Conservation (phyloP, 1,284 basidiomycete species). For the Amylostereum chailletii region DNA sequence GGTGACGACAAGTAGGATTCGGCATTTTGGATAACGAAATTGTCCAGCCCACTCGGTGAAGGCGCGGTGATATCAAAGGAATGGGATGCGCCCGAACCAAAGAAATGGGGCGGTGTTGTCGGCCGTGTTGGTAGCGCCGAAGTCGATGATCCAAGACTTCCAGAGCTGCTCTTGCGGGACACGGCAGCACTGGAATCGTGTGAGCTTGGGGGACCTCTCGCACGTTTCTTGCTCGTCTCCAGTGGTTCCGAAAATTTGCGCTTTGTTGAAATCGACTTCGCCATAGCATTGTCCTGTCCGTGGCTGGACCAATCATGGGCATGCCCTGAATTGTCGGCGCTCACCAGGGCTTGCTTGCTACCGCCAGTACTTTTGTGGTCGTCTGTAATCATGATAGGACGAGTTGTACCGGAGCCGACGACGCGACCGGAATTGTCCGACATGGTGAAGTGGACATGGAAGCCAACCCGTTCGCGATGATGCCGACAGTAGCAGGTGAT, state of each 20-base stretch:
- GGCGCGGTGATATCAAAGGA: constrained; percentile 14
- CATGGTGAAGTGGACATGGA: constrained; percentile 88
- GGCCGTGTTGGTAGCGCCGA: constrained; percentile 23
- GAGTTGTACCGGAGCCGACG: constrained; percentile 78
- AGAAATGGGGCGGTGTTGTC: constrained; percentile 21
- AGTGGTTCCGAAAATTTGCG: constrained; percentile 15
- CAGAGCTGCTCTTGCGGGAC: constrained; percentile 22
- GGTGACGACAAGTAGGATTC: constrained; percentile 12
- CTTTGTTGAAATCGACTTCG: constrained; percentile 12
- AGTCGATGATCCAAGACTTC: constrained; percentile 20
- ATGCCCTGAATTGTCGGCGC: constrained; percentile 24
- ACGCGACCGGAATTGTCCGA: constrained; percentile 75
- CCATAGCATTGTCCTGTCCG: constrained; percentile 13
- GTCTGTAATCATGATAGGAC: constrained; percentile 98
- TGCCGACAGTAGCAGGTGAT: constrained; percentile 99
- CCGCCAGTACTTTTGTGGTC: constrained; percentile 81
- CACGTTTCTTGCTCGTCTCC: constrained; percentile 24
- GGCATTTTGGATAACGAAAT: constrained; percentile 5
- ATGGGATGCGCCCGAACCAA: constrained; percentile 16
- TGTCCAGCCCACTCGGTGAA: constrained; percentile 12
- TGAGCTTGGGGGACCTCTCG: constrained; percentile 19
- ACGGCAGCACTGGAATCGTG: constrained; percentile 13
- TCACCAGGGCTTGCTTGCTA: constrained; percentile 2
- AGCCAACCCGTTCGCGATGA: constrained; percentile 95
- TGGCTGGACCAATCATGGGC: constrained; percentile 38